Conservation (phyloP, 345 rosid species). For the Populus simonii region DNA sequence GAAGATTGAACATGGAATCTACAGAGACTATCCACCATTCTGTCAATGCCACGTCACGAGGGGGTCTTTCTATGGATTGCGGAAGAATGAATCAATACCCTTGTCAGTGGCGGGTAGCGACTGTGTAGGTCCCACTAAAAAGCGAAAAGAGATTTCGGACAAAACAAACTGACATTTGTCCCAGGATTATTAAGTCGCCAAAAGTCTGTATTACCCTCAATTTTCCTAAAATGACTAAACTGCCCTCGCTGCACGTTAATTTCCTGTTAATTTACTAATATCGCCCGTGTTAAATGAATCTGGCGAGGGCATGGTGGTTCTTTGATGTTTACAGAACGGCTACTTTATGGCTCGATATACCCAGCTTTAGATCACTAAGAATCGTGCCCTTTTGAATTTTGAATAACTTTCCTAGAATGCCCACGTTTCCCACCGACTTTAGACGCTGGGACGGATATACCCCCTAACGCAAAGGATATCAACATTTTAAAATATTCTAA, state of each 20-base stretch:
- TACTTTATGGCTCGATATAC: background rate
- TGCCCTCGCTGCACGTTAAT: background rate
- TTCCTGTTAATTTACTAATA: background rate
- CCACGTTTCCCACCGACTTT: background rate
- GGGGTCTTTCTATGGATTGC: background rate
- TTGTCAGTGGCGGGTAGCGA: background rate
- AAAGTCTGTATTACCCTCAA: background rate
- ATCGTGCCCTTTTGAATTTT: conserved; percentile 6
- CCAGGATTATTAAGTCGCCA: background rate
- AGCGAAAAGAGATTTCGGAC: background rate
- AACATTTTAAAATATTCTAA: background rate
- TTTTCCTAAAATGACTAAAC: background rate
- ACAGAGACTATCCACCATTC: background rate
- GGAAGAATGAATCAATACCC: background rate
- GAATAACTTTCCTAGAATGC: background rate
- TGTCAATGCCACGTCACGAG: background rate
- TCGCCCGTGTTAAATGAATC: background rate
- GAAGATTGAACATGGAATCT: background rate
- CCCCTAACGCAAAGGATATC: background rate
- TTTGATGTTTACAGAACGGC: background rate
- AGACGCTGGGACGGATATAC: background rate
- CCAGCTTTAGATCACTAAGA: background rate
- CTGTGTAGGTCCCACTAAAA: background rate
- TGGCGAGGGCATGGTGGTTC: background rate
- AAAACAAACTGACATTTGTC: background rate